Evolutionary conservation across 495 filamentous ascomycete genomes (phyloP).

Genomic region (Neurospora sp.): DNA sequence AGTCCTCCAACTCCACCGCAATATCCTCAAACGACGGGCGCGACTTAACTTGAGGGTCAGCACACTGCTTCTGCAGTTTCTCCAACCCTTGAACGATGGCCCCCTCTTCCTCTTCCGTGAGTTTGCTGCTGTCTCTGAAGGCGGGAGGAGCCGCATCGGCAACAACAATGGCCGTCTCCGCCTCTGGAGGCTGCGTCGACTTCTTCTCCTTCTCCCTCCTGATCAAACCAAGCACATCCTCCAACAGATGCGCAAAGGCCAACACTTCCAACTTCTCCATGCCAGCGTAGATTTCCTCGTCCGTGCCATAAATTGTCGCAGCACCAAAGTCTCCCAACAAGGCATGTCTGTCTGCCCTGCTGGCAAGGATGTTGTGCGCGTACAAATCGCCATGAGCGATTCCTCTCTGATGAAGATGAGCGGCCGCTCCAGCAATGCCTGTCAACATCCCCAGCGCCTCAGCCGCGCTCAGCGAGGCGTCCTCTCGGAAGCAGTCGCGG

Average conservation of each 20-base stretch:
- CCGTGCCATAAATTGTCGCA: conserved; percentile 30
- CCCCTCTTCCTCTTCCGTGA: background rate
- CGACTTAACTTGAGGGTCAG: background rate
- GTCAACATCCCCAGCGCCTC: conserved; percentile 25
- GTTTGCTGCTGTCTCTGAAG: background rate
- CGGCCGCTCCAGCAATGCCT: conserved; percentile 28
- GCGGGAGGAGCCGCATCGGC: background rate
- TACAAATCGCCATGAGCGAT: conserved; percentile 35
- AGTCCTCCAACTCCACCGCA: conserved; percentile 14
- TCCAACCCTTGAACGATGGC: conserved; percentile 8
- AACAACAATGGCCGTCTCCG: background rate
- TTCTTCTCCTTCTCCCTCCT: conserved; percentile 1
- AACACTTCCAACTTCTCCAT: conserved; percentile 35
- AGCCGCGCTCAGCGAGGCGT: conserved; percentile 15
- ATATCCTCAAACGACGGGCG: conserved; percentile 19
- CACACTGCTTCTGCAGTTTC: conserved; percentile 10
- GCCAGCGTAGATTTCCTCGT: background rate
- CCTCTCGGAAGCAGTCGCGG: conserved; percentile 25
- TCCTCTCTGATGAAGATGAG: conserved; percentile 30
- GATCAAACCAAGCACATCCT: conserved; percentile 24
- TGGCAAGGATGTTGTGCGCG: conserved; percentile 35
- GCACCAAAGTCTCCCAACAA: conserved; percentile 35
- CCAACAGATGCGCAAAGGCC: conserved; percentile 35
- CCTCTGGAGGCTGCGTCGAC: background rate
- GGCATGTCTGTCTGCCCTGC: conserved; percentile 25